Evolutionary conservation across 805 yeast species (phyloP), one percentile per base, ranked within the genome.

Genomic region (Sugiyamaella marilandica): DNA sequence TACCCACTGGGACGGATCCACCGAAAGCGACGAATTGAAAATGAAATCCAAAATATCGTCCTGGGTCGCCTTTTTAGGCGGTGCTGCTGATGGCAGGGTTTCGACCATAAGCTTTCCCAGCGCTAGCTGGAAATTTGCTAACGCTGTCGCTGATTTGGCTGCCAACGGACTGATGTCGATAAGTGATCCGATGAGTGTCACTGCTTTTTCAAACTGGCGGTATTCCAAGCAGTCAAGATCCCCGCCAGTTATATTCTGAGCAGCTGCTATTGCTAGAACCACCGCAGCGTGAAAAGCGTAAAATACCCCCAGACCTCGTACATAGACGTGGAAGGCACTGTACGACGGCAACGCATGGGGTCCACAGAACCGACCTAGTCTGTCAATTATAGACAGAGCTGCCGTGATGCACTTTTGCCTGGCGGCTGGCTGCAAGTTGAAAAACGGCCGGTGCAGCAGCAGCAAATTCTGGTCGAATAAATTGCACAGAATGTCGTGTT

Each of bases 251-350:
- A 32, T 21, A 13, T 51, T 37, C 41, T 51, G 50, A 13, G 49
- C 54, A 9, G 45, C 49, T 11, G 36, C 55, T 18, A 49, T 47
- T 10, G 55, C 55, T 37, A 47, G 41, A n/a, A 52, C 52, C 10
- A 52, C 45, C 14, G 52, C 34, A 19, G 52, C 51, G 43, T 52
- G 55, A 39, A 52, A 52, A n/a, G 49, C 43, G 31, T 52, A 52
- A 19, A 52, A 52, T 14, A 36, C 31, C 13, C 55, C 55, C 10
- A 52, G 45, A 9, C 52, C 55, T 5, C 55, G 47, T 9, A 35
- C 24, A 43, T 52, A 52, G 10, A 44, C 19, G 8, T 14, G 19
- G 48, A 37, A 48, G 4, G 52, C 49, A 14, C 34, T 31, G 49
- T 41, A 47, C 9, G 24, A 16, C 9, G 35, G 45, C 24, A 16